phyloP scores from a whole-genome alignment of 768 basidiomycete species.

The Lentinus brumalis region DNA sequence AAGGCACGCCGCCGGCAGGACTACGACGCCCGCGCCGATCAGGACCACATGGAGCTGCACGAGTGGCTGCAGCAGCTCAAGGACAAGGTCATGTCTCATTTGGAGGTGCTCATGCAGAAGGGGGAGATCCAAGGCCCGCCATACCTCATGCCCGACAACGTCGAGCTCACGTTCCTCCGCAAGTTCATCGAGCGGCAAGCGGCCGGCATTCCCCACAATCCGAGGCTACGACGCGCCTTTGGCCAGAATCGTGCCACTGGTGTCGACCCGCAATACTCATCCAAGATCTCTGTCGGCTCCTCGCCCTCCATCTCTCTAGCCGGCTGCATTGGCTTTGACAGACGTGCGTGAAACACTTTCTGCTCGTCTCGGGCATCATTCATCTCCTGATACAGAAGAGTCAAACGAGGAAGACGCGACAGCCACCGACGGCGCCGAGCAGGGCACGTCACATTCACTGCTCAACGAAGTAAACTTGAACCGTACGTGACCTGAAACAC shows the following conservation, averaged over 20 bases:
- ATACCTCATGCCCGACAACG: slow-evolving; percentile 77
- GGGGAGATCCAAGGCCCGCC: slow-evolving; percentile 85
- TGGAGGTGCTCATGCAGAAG: slow-evolving; percentile 86
- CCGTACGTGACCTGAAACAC: slow-evolving; percentile 43
- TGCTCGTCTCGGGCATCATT: too few species aligned
- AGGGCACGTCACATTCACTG: slow-evolving; percentile 15
- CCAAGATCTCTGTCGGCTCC: slow-evolving; percentile 21
- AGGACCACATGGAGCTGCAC: slow-evolving; percentile 87
- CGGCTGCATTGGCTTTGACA: slow-evolving; percentile 21
- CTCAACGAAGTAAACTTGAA: slow-evolving; percentile 27
- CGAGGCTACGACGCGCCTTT: slow-evolving; percentile 62
- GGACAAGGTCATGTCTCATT: slow-evolving; percentile 87
- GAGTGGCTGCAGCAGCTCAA: slow-evolving; percentile 88
- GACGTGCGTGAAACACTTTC: slow-evolving; percentile 17
- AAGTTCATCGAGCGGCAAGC: slow-evolving; percentile 83
- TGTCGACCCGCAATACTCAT: slow-evolving; percentile 16
- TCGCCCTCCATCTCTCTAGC: slow-evolving; percentile 23
- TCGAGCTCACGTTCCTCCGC: slow-evolving; percentile 76
- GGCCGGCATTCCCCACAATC: slow-evolving; percentile 76
- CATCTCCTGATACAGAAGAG: slow-evolving; percentile 4
- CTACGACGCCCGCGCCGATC: slow-evolving; percentile 82
- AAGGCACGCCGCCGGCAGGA: slow-evolving; percentile 77
- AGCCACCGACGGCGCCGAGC: slow-evolving; percentile 9
- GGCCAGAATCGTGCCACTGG: slow-evolving; percentile 21
- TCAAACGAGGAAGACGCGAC: slow-evolving; percentile 11